phyloP scores from a whole-genome alignment of 805 yeast genomes.

The Wickerhamiella occidentalis region DNA sequence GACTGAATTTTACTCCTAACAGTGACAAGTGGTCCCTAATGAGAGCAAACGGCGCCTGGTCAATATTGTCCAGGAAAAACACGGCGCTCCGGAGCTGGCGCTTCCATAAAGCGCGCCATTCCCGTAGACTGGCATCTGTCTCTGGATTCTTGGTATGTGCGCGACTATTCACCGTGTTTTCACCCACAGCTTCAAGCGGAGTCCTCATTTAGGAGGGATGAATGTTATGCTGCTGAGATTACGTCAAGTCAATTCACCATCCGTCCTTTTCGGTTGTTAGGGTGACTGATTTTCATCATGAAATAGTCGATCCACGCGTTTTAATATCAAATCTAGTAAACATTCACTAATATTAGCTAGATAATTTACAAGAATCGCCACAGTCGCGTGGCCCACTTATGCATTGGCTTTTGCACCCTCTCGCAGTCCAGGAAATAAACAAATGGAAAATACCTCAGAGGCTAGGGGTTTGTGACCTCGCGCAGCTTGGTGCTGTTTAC shows the following conservation, averaged over 20 bases:
- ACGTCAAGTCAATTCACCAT: neutral
- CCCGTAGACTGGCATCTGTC: slow-evolving; percentile 14
- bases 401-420: no score
- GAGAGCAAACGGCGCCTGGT: slow-evolving; percentile 22
- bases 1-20: slow-evolving; percentile 36
- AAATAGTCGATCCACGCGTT: neutral
- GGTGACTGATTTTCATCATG: neutral
- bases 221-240: neutral
- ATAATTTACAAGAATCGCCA: neutral
- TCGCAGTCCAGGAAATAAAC: no score
- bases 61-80: slow-evolving; percentile 48
- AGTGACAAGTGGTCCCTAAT: slow-evolving; percentile 22
- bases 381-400: neutral
- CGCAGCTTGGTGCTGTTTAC: slow-evolving; percentile 17
- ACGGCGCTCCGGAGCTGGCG: slow-evolving; percentile 46
- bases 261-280: neutral
- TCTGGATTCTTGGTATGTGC: slow-evolving; percentile 5
- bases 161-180: neutral
- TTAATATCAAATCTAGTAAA: neutral
- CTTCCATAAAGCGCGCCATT: slow-evolving; percentile 57
- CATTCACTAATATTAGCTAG: neutral
- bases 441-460: no score
- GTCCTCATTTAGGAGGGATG: slow-evolving; percentile 11
- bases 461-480: neutral
- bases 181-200: slow-evolving; percentile 13